These are phyloP conservation scores for Croton setiger DNA, from an alignment of 441 rosid species.

Conservation along the genomic window DNA sequence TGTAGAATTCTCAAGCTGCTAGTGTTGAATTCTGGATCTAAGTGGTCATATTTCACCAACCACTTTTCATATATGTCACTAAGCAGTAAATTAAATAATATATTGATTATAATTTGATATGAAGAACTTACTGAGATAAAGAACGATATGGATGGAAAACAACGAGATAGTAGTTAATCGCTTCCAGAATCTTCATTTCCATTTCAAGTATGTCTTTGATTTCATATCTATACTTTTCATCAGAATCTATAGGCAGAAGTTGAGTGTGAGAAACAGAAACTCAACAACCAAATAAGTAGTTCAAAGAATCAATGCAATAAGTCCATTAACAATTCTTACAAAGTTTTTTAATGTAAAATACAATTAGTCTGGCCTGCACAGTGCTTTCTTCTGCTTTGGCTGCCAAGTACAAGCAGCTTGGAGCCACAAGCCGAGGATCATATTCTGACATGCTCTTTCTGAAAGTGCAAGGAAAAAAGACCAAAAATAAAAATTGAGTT, in stretches of 20 bases:
- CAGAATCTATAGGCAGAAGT: constrained; percentile 49
- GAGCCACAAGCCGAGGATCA: constrained; percentile 93
- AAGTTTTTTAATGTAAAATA: constrained; percentile 60
- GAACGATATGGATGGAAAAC: constrained; percentile 94
- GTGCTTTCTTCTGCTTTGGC: constrained; percentile 99
- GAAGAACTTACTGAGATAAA: constrained; percentile 69
- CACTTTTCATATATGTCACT: neutral
- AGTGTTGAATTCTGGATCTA: neutral
- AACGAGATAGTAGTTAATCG: constrained; percentile 85
- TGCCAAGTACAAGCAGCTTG: constrained; percentile 92
- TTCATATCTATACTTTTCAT: constrained; percentile 76
- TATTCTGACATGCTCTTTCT: constrained; percentile 90
- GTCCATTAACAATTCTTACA: constrained; percentile 40
- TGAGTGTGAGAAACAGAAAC: constrained; percentile 16
- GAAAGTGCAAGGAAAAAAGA: constrained; percentile 21
- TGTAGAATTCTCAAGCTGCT: constrained; percentile 3
- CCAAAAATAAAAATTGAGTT: neutral
- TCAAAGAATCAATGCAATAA: constrained; percentile 3
- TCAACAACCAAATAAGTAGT: constrained; percentile 13
- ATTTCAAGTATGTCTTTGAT: constrained; percentile 92
- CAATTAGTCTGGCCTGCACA: constrained; percentile 76
- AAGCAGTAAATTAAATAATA: neutral
- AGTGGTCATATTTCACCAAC: no score
- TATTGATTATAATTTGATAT: neutral
- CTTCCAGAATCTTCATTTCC: constrained; percentile 99